These are phyloP conservation scores for Blastocrithidia nonstop DNA, from an alignment of 208 protist species.

Conservation along the genomic window DNA sequence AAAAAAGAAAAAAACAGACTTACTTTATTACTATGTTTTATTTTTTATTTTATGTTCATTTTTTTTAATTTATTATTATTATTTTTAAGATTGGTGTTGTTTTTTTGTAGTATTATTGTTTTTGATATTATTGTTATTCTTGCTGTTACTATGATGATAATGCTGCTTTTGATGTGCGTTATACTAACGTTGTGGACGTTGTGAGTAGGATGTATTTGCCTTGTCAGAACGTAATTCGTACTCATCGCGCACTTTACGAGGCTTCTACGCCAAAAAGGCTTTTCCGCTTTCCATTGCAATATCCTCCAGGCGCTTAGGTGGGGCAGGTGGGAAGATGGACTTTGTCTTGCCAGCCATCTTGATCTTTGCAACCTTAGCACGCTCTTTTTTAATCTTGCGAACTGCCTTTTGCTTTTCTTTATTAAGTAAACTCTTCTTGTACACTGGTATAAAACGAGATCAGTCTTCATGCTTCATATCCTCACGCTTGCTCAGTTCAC, in stretches of 20 bases:
- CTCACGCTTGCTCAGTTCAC: conserved; percentile 95
- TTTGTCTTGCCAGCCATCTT: conserved; percentile 64
- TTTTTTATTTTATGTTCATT: no score
- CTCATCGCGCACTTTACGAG: conserved; percentile 41
- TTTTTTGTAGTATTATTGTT: not conserved
- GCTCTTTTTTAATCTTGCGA: conserved; percentile 79
- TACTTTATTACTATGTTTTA: no score
- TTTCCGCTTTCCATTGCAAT: conserved; percentile 85
- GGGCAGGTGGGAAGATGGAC: conserved; percentile 77
- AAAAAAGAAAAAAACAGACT: no score
- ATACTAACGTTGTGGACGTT: no score
- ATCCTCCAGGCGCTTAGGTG: conserved; percentile 79
- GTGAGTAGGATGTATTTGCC: no score
- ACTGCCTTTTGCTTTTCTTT: conserved; percentile 84
- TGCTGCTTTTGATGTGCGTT: no score
- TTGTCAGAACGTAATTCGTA: conserved; percentile 36
- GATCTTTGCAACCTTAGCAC: conserved; percentile 26
- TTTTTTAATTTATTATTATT: conserved; percentile 6
- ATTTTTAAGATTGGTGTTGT: conserved; percentile 2
- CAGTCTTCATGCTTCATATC: conserved; percentile 94
- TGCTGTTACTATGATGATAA: no score
- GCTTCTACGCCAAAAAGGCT: conserved; percentile 56
- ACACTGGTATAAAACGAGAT: conserved; percentile 97
- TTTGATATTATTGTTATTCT: no score
- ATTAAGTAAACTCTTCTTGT: conserved; percentile 81